Evolutionary conservation across 306 rosid species (phyloP).

Genomic region (Senna siamea): DNA sequence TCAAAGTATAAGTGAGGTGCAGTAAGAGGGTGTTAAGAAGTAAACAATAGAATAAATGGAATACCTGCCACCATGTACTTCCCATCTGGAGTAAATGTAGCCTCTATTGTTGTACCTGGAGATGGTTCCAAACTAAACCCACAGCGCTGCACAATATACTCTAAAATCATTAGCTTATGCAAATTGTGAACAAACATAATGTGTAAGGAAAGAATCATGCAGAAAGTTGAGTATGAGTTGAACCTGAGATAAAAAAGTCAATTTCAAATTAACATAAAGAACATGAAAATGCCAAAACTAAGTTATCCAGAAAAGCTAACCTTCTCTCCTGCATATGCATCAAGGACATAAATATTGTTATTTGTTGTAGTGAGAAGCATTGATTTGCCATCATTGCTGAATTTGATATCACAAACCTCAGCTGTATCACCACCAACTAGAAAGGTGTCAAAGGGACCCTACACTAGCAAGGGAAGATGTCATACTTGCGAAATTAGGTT

Average conservation of each 20-base stretch:
- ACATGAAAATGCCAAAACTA: neutral
- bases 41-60: constrained; percentile 18
- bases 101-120: constrained; percentile 74
- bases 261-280: neutral
- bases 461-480: constrained; percentile 40
- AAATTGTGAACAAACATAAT: constrained; percentile 10
- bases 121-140: constrained; percentile 97
- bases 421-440: constrained; percentile 97
- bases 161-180: constrained; percentile 21
- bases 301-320: constrained; percentile 45
- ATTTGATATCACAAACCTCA: constrained; percentile 95
- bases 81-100: constrained; percentile 96
- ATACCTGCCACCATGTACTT: constrained; percentile 88
- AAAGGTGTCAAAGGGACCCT: constrained; percentile 99
- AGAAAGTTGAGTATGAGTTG: neutral
- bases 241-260: neutral
- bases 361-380: constrained; percentile 93
- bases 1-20: constrained; percentile 6
- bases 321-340: constrained; percentile 96
- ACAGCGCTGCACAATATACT: constrained; percentile 70
- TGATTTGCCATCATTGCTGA: constrained; percentile 95
- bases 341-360: constrained; percentile 87
- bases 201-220: constrained; percentile 18
- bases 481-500: constrained; percentile 30
- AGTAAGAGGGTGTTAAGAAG: constrained; percentile 3